Conservation (phyloP, 169 alveolate genomes). For the Theileria sp. region DNA sequence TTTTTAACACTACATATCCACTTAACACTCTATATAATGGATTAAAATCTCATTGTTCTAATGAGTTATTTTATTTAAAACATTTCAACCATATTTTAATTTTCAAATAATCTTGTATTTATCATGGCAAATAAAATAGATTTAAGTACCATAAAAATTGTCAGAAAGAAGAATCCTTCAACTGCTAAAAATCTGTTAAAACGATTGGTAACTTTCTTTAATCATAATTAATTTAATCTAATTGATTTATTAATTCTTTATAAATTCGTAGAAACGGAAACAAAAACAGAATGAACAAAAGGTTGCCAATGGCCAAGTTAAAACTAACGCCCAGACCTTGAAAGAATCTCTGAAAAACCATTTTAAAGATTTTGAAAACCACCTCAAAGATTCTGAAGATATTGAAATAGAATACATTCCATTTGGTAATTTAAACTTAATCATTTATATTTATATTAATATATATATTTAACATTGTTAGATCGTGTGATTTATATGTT, state of each 20-base stretch:
- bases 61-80: not conserved
- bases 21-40: not conserved
- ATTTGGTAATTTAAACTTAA: slow-evolving; percentile 1
- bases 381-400: slow-evolving; percentile 50
- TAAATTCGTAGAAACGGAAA: slow-evolving; percentile 28
- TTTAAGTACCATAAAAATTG: slow-evolving; percentile 47
- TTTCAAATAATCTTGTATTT: not conserved
- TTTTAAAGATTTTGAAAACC: slow-evolving; percentile 41
- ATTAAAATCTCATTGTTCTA: not conserved
- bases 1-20: not conserved
- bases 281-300: not conserved
- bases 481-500: not conserved
- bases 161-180: slow-evolving; percentile 66
- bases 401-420: slow-evolving; percentile 53
- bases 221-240: not conserved
- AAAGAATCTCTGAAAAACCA: slow-evolving; percentile 27
- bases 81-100: not conserved
- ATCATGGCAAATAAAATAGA: slow-evolving; percentile 32
- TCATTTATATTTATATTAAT: too few species aligned
- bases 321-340: slow-evolving; percentile 20
- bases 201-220: slow-evolving; percentile 47
- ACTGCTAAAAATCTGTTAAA: slow-evolving; percentile 71
- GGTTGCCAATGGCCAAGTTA: slow-evolving; percentile 6
- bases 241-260: too few species aligned
- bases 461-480: not conserved